Evolutionary conservation across 768 basidiomycete species (phyloP).

Genomic region (Trametes meyenii): DNA sequence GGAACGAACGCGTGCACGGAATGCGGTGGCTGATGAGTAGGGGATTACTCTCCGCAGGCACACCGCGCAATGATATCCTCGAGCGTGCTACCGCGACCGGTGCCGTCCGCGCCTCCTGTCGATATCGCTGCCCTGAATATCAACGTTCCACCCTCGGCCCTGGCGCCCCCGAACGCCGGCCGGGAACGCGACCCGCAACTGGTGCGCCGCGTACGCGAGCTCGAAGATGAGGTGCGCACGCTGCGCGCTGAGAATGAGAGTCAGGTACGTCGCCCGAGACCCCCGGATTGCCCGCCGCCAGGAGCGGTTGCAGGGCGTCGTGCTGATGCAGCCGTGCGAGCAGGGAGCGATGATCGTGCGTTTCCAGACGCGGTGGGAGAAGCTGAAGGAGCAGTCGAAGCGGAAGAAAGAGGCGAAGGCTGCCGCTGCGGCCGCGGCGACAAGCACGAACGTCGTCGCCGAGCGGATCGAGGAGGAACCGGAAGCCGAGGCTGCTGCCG

Average conservation of each 20-base stretch:
- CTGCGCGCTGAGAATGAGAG: constrained; percentile 78
- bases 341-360: constrained; percentile 84
- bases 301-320: neutral
- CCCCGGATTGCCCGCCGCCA: neutral
- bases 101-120: constrained; percentile 32
- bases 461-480: constrained; percentile 74
- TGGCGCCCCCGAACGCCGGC: constrained; percentile 51
- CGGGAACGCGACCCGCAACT: constrained; percentile 56
- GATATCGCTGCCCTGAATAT: constrained; percentile 63
- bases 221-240: constrained; percentile 75
- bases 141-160: constrained; percentile 47
- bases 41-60: constrained; percentile 48
- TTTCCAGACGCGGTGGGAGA: constrained; percentile 88
- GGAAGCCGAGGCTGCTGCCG: constrained; percentile 63
- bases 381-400: constrained; percentile 85
- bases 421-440: constrained; percentile 58
- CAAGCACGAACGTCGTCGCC: constrained; percentile 49
- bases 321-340: constrained; percentile 16
- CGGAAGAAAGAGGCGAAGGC: constrained; percentile 78
- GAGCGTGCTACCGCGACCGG: constrained; percentile 49
- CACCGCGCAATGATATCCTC: constrained; percentile 81
- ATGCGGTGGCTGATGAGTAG: no score
- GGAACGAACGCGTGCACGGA: no score
- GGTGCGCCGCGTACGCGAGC: constrained; percentile 61
- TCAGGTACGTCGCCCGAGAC: constrained; percentile 52